Percentiles rank a stretch among this genome's conserved stretches.
Conservation (phyloP, 2,329 filamentous ascomycete genomes). For the Colletotrichum cuscutae region DNA sequence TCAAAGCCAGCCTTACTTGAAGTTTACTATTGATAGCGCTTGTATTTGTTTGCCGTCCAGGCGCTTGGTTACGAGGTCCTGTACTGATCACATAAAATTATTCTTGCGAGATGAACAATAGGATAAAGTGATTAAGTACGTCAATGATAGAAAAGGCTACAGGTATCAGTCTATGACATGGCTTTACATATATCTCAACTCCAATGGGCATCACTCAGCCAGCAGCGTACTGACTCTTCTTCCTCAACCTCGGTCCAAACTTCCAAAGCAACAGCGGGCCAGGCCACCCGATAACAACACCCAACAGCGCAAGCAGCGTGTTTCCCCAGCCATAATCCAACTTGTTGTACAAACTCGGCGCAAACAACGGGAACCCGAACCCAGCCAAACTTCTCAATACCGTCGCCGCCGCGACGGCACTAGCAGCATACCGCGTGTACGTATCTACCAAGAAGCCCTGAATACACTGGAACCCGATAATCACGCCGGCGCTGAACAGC, state of each 20-base stretch:
- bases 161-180: neutral
- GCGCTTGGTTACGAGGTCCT: no score
- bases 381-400: conserved; percentile 59
- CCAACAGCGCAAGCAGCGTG: conserved; percentile 53
- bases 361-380: conserved; percentile 63
- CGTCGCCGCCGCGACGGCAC: conserved; percentile 55
- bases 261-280: conserved; percentile 56
- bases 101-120: neutral
- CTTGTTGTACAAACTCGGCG: conserved; percentile 54
- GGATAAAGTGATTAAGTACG: neutral
- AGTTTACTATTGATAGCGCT: no score
- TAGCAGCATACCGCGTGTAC: conserved; percentile 58
- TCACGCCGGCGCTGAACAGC: conserved; percentile 50
- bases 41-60: no score
- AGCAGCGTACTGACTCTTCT: conserved; percentile 32
- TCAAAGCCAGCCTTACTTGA: no score
- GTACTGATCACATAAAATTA: no score
- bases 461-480: conserved; percentile 56
- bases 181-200: neutral
- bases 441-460: conserved; percentile 59
- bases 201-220: neutral
- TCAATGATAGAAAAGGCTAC: neutral
- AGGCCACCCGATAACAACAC: conserved; percentile 53
- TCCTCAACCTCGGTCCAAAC: conserved; percentile 52
- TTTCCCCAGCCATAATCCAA: conserved; percentile 56